phyloP scores from a whole-genome alignment of 2,329 filamentous ascomycete genomes.

The Aspergillus costaricaensis region DNA sequence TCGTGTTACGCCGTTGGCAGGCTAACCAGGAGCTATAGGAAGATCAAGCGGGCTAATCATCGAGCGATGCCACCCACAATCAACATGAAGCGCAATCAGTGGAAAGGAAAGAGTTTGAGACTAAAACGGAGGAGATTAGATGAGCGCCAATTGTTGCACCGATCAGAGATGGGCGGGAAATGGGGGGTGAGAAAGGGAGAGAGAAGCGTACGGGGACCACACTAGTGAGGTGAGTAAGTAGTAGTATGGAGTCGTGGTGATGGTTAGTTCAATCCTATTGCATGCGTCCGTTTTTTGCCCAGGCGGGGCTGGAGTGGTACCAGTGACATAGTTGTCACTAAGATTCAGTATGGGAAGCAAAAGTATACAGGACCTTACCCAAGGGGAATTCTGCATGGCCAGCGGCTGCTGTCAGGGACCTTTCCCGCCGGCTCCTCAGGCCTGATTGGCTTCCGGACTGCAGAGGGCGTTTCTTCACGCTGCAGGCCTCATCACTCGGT shows the following conservation, averaged over 20 bases:
- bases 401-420: constrained; percentile 10
- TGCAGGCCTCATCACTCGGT: constrained; percentile 27
- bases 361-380: too few relatives aligned
- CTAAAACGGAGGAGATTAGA: not conserved
- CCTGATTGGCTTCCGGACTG: constrained; percentile 20
- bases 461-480: constrained; percentile 27
- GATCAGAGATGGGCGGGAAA: not conserved
- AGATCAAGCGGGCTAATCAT: not conserved
- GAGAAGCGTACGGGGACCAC: not conserved
- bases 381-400: constrained; percentile 6
- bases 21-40: not conserved
- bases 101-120: constrained; percentile 6
- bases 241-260: too few relatives aligned
- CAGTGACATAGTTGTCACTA: too few relatives aligned
- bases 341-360: too few relatives aligned
- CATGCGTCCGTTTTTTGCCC: not conserved
- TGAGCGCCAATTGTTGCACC: constrained; percentile 16
- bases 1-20: not conserved
- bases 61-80: not conserved
- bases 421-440: constrained; percentile 4
- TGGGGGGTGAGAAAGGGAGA: not conserved
- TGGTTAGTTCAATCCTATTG: not conserved
- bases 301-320: not conserved
- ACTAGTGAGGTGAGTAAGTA: too few relatives aligned
- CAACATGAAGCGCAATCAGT: not conserved